Percentiles rank a stretch among this genome's conserved stretches.
phyloP scores from a whole-genome alignment of 2,329 filamentous ascomycete species.

The Aspergillus amoenus region DNA sequence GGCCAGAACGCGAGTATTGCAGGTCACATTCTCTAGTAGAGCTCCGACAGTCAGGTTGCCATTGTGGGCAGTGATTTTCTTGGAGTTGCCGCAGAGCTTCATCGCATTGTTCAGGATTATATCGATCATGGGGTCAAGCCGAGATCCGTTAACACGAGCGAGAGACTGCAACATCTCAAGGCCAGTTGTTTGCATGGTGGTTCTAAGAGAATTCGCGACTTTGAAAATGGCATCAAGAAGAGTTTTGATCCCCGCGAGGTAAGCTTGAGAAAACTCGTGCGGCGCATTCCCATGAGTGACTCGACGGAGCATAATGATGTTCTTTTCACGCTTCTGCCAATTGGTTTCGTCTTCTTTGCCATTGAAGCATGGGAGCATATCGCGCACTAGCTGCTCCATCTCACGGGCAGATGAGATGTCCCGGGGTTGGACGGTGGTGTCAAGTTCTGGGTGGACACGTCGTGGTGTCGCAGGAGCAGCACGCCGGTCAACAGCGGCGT shows the following conservation, averaged over 20 bases:
- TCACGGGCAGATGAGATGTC: slow-evolving; percentile 83
- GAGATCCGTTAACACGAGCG: slow-evolving; percentile 71
- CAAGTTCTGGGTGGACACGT: slow-evolving; percentile 48
- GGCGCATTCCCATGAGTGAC: slow-evolving; percentile 82
- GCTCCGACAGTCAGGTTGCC: slow-evolving; percentile 78
- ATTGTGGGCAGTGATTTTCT: slow-evolving; percentile 86
- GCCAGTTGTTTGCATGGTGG: slow-evolving; percentile 84
- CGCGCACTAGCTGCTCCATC: slow-evolving; percentile 80
- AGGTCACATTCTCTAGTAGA: slow-evolving; percentile 76
- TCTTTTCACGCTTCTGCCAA: slow-evolving; percentile 84
- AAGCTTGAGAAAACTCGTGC: slow-evolving; percentile 70
- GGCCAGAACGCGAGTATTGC: slow-evolving; percentile 77
- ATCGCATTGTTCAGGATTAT: slow-evolving; percentile 84
- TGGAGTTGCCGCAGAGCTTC: slow-evolving; percentile 85
- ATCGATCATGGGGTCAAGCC: slow-evolving; percentile 85
- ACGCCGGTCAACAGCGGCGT: neutral
- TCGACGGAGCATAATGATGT: slow-evolving; percentile 70
- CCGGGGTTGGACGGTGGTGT: slow-evolving; percentile 67
- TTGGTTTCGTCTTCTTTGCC: slow-evolving; percentile 88
- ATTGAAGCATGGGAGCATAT: slow-evolving; percentile 80
- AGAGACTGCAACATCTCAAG: slow-evolving; percentile 83
- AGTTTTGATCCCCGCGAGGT: slow-evolving; percentile 68
- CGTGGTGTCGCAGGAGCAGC: slow-evolving; percentile 6
- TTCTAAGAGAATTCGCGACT: slow-evolving; percentile 76
- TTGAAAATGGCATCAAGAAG: slow-evolving; percentile 89